Percentiles rank a stretch among this genome's conserved stretches.
Conservation (phyloP, 257 asterid species). For the Avicennia marina region DNA sequence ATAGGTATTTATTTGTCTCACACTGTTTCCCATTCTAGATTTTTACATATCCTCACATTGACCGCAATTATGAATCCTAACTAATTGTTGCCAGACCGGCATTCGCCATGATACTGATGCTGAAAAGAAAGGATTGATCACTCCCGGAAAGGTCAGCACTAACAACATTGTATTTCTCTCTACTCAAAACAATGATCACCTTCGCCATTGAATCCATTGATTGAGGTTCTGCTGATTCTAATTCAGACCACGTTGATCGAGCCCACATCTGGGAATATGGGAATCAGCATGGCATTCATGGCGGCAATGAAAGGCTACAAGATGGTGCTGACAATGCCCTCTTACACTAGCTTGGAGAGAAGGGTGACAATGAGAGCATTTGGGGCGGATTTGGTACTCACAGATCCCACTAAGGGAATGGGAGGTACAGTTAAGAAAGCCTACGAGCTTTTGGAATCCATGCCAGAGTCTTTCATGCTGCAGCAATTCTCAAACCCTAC, state of each 20-base stretch:
- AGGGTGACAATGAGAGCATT: conserved; percentile 92
- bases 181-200: too few relatives aligned
- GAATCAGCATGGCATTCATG: conserved; percentile 95
- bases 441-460: conserved; percentile 63
- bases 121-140: conserved; percentile 76
- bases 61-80: neutral
- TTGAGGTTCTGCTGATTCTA: neutral
- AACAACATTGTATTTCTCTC: neutral
- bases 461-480: conserved; percentile 83
- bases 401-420: conserved; percentile 94
- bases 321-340: conserved; percentile 98
- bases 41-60: neutral
- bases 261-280: conserved; percentile 99
- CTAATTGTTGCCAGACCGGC: conserved; percentile 59
- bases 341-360: conserved; percentile 93
- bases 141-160: conserved; percentile 67
- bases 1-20: conserved; percentile 65
- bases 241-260: conserved; percentile 84
- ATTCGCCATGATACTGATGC: conserved; percentile 85
- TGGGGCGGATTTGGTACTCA: conserved; percentile 86
- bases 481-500: conserved; percentile 96
- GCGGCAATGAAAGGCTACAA: conserved; percentile 97
- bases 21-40: neutral
- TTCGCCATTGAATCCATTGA: too few relatives aligned
- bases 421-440: conserved; percentile 97